phyloP scores from a whole-genome alignment of 2,329 filamentous ascomycete species.

The Fusarium subglutinans region DNA sequence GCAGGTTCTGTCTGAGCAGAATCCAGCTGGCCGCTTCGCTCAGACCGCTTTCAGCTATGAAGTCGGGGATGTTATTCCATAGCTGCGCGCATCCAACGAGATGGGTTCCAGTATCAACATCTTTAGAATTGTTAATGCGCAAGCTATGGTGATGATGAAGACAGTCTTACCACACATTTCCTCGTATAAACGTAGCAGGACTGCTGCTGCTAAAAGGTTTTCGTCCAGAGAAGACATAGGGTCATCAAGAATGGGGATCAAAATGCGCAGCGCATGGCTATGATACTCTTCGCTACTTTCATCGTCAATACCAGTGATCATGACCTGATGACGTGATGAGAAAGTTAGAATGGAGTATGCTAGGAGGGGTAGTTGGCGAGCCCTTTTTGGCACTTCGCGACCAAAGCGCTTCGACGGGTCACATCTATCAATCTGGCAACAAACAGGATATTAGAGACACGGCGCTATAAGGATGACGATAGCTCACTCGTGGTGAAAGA shows the following conservation, averaged over 20 bases:
- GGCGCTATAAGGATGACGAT: fast-evolving
- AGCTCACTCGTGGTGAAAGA: not conserved
- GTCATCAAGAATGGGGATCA: conserved; percentile 50
- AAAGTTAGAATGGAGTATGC: conserved; percentile 43
- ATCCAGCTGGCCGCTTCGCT: conserved; percentile 57
- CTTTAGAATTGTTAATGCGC: conserved; percentile 7
- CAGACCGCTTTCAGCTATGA: conserved; percentile 46
- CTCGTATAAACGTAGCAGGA: conserved; percentile 52
- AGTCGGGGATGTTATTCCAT: conserved; percentile 41
- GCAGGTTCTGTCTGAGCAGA: conserved; percentile 59
- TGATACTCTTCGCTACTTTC: conserved; percentile 53
- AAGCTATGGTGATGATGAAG: not conserved
- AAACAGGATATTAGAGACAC: not conserved
- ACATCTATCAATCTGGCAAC: conserved; percentile 52
- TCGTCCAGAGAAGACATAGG: conserved; percentile 48
- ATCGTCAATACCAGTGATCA: conserved; percentile 24
- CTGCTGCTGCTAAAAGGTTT: conserved; percentile 51
- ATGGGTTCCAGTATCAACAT: conserved; percentile 42
- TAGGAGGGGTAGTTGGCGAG: conserved; percentile 51
- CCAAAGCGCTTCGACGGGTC: conserved; percentile 53
- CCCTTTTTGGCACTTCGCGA: conserved; percentile 52
- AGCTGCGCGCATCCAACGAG: conserved; percentile 41
- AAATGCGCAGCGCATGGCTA: conserved; percentile 51
- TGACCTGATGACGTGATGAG: conserved; percentile 37
- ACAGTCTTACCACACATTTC: conserved; percentile 49